These are phyloP conservation scores for Trichoderma afroharzianum DNA, from an alignment of 2,329 filamentous ascomycete species.

Conservation along the genomic window DNA sequence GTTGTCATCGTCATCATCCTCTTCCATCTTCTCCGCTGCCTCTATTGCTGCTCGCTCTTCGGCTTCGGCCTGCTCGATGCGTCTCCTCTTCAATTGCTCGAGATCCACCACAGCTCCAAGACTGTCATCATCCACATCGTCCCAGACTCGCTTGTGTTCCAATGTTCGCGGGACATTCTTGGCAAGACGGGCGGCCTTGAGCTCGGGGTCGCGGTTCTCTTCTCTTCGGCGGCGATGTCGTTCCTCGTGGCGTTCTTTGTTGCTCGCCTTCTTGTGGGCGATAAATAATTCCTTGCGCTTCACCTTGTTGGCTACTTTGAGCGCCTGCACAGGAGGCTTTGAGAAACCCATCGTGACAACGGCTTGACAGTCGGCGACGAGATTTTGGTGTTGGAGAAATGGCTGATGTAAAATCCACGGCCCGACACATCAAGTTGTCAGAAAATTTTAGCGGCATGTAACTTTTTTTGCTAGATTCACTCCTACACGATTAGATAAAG, in stretches of 20 bases:
- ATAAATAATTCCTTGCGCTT: constrained; percentile 75
- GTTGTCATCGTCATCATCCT: constrained; percentile 57
- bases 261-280: constrained; percentile 72
- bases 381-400: background rate
- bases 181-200: constrained; percentile 69
- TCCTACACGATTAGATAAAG: background rate
- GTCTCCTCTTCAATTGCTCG: constrained; percentile 55
- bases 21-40: constrained; percentile 41
- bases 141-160: constrained; percentile 87
- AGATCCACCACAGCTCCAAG: constrained; percentile 56
- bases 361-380: constrained; percentile 1
- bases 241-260: constrained; percentile 70
- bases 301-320: constrained; percentile 68
- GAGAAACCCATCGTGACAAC: constrained; percentile 31
- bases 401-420: constrained; percentile 8
- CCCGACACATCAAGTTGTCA: constrained; percentile 11
- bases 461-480: constrained; percentile 6
- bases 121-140: constrained; percentile 65
- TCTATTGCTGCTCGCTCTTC: constrained; percentile 47
- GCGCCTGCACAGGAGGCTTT: constrained; percentile 35
- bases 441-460: constrained; percentile 38
- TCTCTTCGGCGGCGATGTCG: constrained; percentile 77
- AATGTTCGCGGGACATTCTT: constrained; percentile 78
- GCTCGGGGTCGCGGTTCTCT: constrained; percentile 75
- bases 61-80: constrained; percentile 52